Base-by-base conservation (phyloP, 768 basidiomycete genomes). In the Leccinum incarnatum region DNA sequence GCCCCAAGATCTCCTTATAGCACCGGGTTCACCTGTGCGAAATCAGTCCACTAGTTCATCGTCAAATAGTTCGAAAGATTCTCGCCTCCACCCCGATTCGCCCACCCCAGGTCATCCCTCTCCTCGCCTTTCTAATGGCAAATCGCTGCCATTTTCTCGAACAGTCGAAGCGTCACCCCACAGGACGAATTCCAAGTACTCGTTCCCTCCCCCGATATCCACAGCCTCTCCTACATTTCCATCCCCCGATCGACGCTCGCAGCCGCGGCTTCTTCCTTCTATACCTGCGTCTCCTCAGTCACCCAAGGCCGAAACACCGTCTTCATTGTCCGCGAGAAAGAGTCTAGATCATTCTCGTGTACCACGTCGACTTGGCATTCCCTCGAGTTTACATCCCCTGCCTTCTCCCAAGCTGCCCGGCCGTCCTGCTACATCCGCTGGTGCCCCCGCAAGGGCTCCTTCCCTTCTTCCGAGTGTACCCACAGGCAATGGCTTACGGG, bases 401-500 rank as follows among this genome's bases (percentile, higher is more conserved):
- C 17, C 11, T 9, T 56, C 54, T 30, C 56, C 66, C 59, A 68
- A 57, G 64, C 46, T 68, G 0, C 56, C 64, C 6, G 55, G 60
- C 12, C 74, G 80, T 21, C 78, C 80, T 29, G 72, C 78, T 15
- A 80, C 80, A 11, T 76, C 78, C 50, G 70, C 73, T n/a, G 72
- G 74, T 23, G 30, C 65, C n/a, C 50, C 60, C 0, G 60, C 62
- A 40, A 58, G 57, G n/a, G 42, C 56, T 29, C 62, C 51, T 42
- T 37, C 63, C 25, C 45, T 45, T 10, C 57, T 34, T 10, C 52
- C 51, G 21, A 52, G 7, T 56, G 32, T 30, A 29, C 51, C 54
- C 27, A 46, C 53, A 1, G 42, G 11, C 27, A 34, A n/a, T n/a
- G 8, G 45, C 19, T n/a, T 53, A 17, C 60, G 52, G 2, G 37